Evolutionary conservation across 202 grass and related monocot species (phyloP), one percentile per base, ranked within the genome.

Genomic region (Zoysia matrella): DNA sequence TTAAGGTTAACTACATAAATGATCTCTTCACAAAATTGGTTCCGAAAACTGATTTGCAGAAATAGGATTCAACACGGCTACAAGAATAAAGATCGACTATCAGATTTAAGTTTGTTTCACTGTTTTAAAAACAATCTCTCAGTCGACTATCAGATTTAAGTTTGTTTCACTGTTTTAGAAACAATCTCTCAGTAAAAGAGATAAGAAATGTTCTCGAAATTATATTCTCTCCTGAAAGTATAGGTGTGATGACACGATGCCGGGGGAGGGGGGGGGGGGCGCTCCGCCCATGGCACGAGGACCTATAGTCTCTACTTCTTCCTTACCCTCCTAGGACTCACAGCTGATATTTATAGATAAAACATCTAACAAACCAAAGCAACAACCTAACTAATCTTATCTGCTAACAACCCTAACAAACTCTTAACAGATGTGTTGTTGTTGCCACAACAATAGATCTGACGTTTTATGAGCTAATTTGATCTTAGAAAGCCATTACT

Each of bases 71-170:
- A 84, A 85, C 16, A 54, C 0, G 43, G 54, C 18, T 65, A 57
- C 74, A 51, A 76, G 45, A 86, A 48, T 73, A 43, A 43, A 9
- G 10, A 4, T 52, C 11, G 6, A 79, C 5, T 14, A 85, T 49
- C n/a, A n/a, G n/a, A n/a, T n/a, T n/a, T n/a, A n/a, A n/a, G n/a
- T n/a, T n/a, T n/a, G n/a, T n/a, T n/a, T n/a, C n/a, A n/a, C n/a
- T n/a, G n/a, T n/a, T n/a, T n/a, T n/a, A n/a, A n/a, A n/a, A n/a
- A n/a, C n/a, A n/a, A n/a, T n/a, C n/a, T n/a, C n/a, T n/a, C n/a
- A n/a, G n/a, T 52, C 11, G 6, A 79, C 5, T 13, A 85, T 49
- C 46, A 69, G 1, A 71, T 43, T 3, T 46, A 36, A 53, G 3
- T 65, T 22, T 22, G 22, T 22, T 22, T 22, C 22, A 22, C 12